A percentile compares a stretch with the other conserved stretches of the same genome.
phyloP scores from a whole-genome alignment of 2,329 filamentous ascomycete species.

The Coniochaeta hoffmannii region DNA sequence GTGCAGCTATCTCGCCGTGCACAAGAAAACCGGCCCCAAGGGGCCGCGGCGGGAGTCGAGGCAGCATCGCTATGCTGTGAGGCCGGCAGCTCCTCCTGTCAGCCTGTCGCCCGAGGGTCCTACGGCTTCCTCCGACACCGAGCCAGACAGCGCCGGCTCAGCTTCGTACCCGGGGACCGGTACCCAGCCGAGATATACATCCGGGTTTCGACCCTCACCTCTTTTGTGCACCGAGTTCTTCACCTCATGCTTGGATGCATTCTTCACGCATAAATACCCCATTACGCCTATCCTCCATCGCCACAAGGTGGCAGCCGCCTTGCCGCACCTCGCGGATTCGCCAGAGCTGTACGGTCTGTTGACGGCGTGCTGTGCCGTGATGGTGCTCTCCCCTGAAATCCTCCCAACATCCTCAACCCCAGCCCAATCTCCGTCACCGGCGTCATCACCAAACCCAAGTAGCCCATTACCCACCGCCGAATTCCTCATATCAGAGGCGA shows the following conservation, averaged over 20 bases:
- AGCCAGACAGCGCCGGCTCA: neutral
- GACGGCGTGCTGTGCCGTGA: constrained; percentile 20
- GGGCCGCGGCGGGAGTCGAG: constrained; percentile 9
- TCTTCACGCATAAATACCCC: constrained; percentile 25
- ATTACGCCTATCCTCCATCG: constrained; percentile 23
- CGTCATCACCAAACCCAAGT: neutral
- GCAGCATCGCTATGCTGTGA: neutral
- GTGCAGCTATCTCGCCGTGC: constrained; percentile 22
- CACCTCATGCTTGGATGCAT: constrained; percentile 20
- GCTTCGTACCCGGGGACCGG: neutral
- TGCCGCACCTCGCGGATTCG: constrained; percentile 7
- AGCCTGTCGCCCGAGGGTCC: too few relatives aligned
- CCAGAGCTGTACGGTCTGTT: constrained; percentile 20
- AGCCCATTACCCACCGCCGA: constrained; percentile 11
- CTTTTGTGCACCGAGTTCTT: constrained; percentile 11
- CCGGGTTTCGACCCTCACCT: constrained; percentile 6
- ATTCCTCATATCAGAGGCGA: constrained; percentile 19
- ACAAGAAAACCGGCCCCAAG: constrained; percentile 23
- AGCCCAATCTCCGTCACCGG: neutral
- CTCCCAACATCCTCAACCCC: neutral
- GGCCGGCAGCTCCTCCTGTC: neutral
- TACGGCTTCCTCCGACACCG: neutral
- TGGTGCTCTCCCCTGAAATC: constrained; percentile 20
- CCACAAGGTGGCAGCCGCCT: constrained; percentile 9
- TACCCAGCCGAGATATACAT: neutral